These are phyloP conservation scores for Dendrobium nobile DNA, from an alignment of 106 monocot species.

Conservation along the genomic window DNA sequence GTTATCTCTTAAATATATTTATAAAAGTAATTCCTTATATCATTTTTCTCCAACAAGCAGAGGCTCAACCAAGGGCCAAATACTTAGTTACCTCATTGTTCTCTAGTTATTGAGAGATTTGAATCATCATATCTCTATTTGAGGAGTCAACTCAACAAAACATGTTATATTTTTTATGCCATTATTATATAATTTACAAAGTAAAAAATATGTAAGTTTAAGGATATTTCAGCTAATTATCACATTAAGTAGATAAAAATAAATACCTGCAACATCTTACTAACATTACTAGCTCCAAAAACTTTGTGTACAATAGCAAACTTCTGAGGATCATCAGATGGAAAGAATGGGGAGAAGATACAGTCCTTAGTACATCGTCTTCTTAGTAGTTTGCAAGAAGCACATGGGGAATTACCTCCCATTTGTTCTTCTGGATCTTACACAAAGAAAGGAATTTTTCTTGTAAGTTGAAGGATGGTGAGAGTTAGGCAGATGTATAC, in stretches of 20 bases:
- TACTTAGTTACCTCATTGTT: too few relatives aligned
- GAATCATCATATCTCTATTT: too few relatives aligned
- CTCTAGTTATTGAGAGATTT: too few relatives aligned
- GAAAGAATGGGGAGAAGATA: slow-evolving; percentile 70
- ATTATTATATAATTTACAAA: too few relatives aligned
- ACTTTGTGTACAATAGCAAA: slow-evolving; percentile 72
- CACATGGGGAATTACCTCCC: slow-evolving; percentile 51
- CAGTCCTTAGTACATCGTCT: slow-evolving; percentile 55
- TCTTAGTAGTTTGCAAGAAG: slow-evolving; percentile 58
- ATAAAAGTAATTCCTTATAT: too few relatives aligned
- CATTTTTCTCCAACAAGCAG: too few relatives aligned
- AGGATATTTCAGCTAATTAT: too few relatives aligned
- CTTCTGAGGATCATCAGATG: slow-evolving; percentile 64
- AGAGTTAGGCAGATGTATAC: background rate
- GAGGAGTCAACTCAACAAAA: too few relatives aligned
- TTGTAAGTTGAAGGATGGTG: background rate
- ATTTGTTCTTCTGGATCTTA: slow-evolving; percentile 2
- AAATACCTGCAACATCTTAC: slow-evolving; percentile 63
- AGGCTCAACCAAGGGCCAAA: too few relatives aligned
- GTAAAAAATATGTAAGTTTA: too few relatives aligned
- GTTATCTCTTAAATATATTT: too few relatives aligned
- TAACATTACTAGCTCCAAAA: slow-evolving; percentile 63
- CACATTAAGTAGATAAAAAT: background rate
- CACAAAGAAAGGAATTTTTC: background rate
- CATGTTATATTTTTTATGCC: too few relatives aligned